Evolutionary conservation across 768 basidiomycete species (phyloP).

Genomic region (Candolleomyces aberdarensis): DNA sequence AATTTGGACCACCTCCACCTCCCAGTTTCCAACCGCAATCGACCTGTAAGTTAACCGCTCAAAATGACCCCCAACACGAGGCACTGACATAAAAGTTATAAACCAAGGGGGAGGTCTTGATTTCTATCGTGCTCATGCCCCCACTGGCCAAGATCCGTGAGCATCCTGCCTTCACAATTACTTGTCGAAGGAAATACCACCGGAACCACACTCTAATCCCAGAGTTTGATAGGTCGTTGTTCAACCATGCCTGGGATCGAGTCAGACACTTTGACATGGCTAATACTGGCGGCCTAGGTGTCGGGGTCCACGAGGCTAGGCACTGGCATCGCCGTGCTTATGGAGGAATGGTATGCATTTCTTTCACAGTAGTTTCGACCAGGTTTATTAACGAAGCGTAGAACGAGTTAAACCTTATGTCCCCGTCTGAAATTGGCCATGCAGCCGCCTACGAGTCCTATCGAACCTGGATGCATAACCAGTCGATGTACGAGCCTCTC

Average conservation of each 20-base stretch:
- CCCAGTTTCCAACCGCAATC: conserved; percentile 47
- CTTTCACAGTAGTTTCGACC: conserved; percentile 1
- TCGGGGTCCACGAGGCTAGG: conserved; percentile 57
- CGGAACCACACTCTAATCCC: conserved; percentile 26
- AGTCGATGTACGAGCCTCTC: conserved; percentile 51
- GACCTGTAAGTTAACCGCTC: conserved; percentile 38
- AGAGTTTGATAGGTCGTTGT: conserved; percentile 51
- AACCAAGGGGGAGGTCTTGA: conserved; percentile 58
- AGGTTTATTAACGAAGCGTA: conserved; percentile 18
- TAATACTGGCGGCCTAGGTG: conserved; percentile 35
- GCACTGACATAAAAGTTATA: conserved; percentile 13
- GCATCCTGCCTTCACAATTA: conserved; percentile 20
- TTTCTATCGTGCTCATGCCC: conserved; percentile 61
- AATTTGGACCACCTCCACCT: conserved; percentile 39
- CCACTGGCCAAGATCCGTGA: conserved; percentile 51
- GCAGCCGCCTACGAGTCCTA: conserved; percentile 80
- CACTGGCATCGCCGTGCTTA: conserved; percentile 69
- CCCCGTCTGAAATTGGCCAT: conserved; percentile 63
- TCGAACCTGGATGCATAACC: conserved; percentile 61
- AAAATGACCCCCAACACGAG: conserved; percentile 14
- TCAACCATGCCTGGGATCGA: conserved; percentile 50
- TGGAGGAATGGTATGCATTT: conserved; percentile 47
- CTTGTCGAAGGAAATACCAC: conserved; percentile 8
- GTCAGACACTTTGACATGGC: conserved; percentile 39
- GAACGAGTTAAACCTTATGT: conserved; percentile 50